Percentiles rank a stretch among this genome's conserved stretches.
Evolutionary conservation across 2,329 filamentous ascomycete species (phyloP).

Genomic region (Ophiognomonia clavigignenti-juglandacearum): DNA sequence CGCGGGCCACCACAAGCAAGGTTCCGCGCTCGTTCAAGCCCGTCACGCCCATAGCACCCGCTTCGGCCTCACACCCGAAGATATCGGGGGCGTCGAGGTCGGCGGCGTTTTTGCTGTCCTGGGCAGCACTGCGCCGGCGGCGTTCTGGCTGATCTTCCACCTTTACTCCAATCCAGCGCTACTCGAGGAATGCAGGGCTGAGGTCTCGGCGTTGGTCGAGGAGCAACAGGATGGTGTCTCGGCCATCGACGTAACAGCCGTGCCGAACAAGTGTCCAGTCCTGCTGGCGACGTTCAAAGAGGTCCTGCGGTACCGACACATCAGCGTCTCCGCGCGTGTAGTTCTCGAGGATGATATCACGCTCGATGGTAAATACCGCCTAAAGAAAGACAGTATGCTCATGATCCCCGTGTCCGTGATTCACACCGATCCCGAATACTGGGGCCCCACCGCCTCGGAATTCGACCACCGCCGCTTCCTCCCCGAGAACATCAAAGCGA

Average conservation of each 20-base stretch:
- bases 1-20: neutral
- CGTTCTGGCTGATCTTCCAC: conserved; percentile 34
- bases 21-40: conserved; percentile 2
- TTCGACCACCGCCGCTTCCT: conserved; percentile 8
- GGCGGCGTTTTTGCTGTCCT: conserved; percentile 32
- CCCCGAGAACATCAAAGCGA: neutral
- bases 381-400: conserved; percentile 15
- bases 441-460: conserved; percentile 1
- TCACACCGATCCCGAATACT: conserved; percentile 14
- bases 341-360: conserved; percentile 3
- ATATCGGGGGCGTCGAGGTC: conserved; percentile 33
- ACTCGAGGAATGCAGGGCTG: conserved; percentile 23
- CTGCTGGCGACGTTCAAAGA: conserved; percentile 35
- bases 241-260: conserved; percentile 23
- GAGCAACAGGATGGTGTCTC: neutral
- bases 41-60: conserved; percentile 18
- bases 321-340: conserved; percentile 23
- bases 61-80: conserved; percentile 24
- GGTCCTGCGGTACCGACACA: conserved; percentile 29
- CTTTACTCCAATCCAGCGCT: conserved; percentile 28
- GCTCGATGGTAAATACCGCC: conserved; percentile 9
- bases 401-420: conserved; percentile 18
- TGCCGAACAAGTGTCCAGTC: conserved; percentile 29
- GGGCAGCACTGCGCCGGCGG: conserved; percentile 29
- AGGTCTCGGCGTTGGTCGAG: conserved; percentile 5